Conservation (phyloP, 257 asterid species). For the Thymus mandschuricus region DNA sequence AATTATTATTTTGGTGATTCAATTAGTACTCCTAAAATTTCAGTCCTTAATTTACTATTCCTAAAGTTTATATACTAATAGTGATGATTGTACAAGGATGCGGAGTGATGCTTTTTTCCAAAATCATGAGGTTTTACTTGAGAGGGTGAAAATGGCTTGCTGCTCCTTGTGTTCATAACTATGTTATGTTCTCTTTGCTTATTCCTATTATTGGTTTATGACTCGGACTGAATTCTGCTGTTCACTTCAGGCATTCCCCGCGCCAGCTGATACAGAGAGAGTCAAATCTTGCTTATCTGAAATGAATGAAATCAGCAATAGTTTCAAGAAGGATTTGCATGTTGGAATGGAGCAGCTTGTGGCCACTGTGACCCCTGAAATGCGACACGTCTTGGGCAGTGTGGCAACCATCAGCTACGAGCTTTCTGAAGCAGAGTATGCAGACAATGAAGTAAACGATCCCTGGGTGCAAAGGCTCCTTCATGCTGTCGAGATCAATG, state of each 20-base stretch:
- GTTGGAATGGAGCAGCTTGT: slow-evolving; percentile 87
- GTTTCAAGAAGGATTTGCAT: slow-evolving; percentile 71
- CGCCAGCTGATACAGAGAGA: slow-evolving; percentile 83
- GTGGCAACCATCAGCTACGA: slow-evolving; percentile 91
- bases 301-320: slow-evolving; percentile 76
- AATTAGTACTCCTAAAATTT: not conserved
- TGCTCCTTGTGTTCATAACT: not conserved
- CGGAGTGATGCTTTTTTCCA: not conserved
- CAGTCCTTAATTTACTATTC: not conserved
- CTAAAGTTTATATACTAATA: not conserved
- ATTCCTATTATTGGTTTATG: not conserved
- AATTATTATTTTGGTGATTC: not conserved
- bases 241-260: slow-evolving; percentile 64
- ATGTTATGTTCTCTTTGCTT: slow-evolving; percentile 17
- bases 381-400: slow-evolving; percentile 76
- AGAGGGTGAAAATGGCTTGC: no score
- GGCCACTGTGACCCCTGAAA: slow-evolving; percentile 72
- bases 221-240: slow-evolving; percentile 25
- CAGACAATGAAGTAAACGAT: slow-evolving; percentile 93
- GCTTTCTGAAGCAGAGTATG: slow-evolving; percentile 90
- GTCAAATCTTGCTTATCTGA: slow-evolving; percentile 89
- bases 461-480: slow-evolving; percentile 99
- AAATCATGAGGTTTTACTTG: not conserved
- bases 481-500: slow-evolving; percentile 81
- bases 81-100: slow-evolving; percentile 4